phyloP scores from a whole-genome alignment of 805 yeast species.

The Saccharomycopsis sp. region DNA sequence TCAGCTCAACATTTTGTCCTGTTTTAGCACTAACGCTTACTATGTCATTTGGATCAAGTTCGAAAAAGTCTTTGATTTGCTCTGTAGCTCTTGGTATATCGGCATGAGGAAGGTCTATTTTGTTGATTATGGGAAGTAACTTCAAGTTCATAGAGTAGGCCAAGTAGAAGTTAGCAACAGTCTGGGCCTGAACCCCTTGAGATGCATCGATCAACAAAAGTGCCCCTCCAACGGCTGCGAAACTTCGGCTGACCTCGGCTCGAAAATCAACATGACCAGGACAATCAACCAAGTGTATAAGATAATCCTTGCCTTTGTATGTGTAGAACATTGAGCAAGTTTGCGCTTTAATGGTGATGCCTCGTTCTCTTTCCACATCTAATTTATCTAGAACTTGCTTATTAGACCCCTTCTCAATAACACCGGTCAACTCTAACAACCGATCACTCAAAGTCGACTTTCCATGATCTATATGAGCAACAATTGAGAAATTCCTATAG shows the following conservation, averaged over 20 bases:
- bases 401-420: conserved; percentile 67
- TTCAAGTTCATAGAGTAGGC: conserved; percentile 82
- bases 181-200: conserved; percentile 96
- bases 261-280: conserved; percentile 98
- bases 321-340: conserved; percentile 89
- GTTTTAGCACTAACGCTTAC: conserved; percentile 89
- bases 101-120: conserved; percentile 84
- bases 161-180: conserved; percentile 92
- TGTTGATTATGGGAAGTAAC: conserved; percentile 83
- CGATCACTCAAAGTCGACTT: conserved; percentile 88
- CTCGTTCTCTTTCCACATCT: conserved; percentile 94
- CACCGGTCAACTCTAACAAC: conserved; percentile 81
- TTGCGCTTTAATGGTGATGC: conserved; percentile 95
- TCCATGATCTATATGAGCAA: conserved; percentile 91
- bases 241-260: conserved; percentile 87
- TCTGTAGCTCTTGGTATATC: conserved; percentile 74
- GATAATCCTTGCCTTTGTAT: conserved; percentile 61
- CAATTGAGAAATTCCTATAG: conserved; percentile 87
- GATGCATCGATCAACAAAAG: conserved; percentile 85
- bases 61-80: conserved; percentile 82
- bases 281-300: conserved; percentile 88
- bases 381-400: conserved; percentile 84
- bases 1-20: conserved; percentile 67
- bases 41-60: conserved; percentile 64
- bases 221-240: conserved; percentile 96